Evolutionary conservation across 768 basidiomycete genomes (phyloP).

Genomic region (Trametes coccinea): DNA sequence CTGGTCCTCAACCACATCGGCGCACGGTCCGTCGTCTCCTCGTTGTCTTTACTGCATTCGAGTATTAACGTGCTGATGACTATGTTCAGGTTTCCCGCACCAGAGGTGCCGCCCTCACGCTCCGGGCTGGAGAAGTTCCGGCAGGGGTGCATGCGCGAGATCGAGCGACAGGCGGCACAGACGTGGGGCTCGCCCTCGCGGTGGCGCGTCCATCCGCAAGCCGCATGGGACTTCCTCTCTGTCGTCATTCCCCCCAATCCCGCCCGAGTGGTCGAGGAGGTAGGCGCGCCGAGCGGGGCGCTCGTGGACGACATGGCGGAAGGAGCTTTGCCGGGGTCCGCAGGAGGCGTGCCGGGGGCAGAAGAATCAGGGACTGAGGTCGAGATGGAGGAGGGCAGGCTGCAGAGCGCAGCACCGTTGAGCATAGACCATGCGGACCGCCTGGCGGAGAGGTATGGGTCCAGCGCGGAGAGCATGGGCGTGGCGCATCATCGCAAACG

Average conservation of each 20-base stretch:
- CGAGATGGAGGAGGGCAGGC: background rate
- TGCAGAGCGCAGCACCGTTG: background rate
- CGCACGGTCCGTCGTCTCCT: constrained; percentile 46
- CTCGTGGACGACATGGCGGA: background rate
- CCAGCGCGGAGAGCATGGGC: background rate
- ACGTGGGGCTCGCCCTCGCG: constrained; percentile 25
- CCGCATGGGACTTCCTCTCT: constrained; percentile 53
- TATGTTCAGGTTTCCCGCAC: constrained; percentile 28
- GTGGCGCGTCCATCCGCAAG: constrained; percentile 42
- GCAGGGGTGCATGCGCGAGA: constrained; percentile 29
- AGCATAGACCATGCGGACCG: background rate
- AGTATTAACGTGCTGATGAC: background rate
- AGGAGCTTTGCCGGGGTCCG: no score
- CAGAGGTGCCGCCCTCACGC: background rate
- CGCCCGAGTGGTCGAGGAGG: background rate
- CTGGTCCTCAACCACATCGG: constrained; percentile 82
- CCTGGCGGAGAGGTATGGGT: background rate
- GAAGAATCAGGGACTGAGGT: background rate
- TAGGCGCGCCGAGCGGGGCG: background rate
- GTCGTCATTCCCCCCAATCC: constrained; percentile 25
- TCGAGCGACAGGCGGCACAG: constrained; percentile 33
- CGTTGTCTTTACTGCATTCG: background rate
- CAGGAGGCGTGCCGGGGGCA: background rate
- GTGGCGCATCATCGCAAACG: constrained; percentile 3
- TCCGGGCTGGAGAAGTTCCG: constrained; percentile 22